A percentile compares a stretch with the other conserved stretches of the same genome.
phyloP scores from a whole-genome alignment of 352 stramenopile species.

The Pythium apleroticum region DNA sequence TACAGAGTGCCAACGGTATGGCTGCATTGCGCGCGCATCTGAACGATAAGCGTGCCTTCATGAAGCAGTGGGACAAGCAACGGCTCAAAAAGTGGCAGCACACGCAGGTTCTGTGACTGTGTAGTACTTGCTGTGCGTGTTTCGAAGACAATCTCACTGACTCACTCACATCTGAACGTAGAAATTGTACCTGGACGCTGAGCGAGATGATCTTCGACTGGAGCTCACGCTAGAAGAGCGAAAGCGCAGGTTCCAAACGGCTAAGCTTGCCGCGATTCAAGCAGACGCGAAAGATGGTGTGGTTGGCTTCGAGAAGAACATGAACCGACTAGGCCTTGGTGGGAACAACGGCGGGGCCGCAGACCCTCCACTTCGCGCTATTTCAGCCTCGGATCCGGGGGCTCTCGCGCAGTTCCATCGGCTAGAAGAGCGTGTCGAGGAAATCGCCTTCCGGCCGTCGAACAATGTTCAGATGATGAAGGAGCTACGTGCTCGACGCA shows the following conservation, averaged over 20 bases:
- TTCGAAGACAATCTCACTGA: background rate
- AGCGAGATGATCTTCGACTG: conserved; percentile 56
- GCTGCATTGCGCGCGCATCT: conserved; percentile 42
- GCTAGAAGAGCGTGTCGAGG: conserved; percentile 48
- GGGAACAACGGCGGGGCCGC: conserved; percentile 10
- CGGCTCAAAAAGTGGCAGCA: conserved; percentile 53
- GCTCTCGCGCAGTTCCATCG: conserved; percentile 39
- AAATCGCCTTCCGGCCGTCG: conserved; percentile 64
- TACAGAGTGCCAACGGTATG: conserved; percentile 27
- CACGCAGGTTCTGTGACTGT: conserved; percentile 40
- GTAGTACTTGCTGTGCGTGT: background rate
- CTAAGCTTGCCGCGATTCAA: conserved; percentile 31
- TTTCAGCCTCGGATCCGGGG: conserved; percentile 39
- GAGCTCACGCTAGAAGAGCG: conserved; percentile 60
- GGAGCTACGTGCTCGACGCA: conserved; percentile 63
- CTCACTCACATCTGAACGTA: conserved; percentile 4
- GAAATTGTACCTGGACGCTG: conserved; percentile 35
- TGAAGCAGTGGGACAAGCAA: conserved; percentile 59
- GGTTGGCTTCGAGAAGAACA: conserved; percentile 61
- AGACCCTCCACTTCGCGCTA: conserved; percentile 37
- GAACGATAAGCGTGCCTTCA: conserved; percentile 59
- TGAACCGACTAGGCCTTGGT: conserved; percentile 53
- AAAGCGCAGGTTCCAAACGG: conserved; percentile 32
- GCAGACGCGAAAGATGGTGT: conserved; percentile 47
- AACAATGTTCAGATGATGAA: conserved; percentile 88